Evolutionary conservation across 2,329 filamentous ascomycete species (phyloP).

Genomic region (Neofusicoccum sp.): DNA sequence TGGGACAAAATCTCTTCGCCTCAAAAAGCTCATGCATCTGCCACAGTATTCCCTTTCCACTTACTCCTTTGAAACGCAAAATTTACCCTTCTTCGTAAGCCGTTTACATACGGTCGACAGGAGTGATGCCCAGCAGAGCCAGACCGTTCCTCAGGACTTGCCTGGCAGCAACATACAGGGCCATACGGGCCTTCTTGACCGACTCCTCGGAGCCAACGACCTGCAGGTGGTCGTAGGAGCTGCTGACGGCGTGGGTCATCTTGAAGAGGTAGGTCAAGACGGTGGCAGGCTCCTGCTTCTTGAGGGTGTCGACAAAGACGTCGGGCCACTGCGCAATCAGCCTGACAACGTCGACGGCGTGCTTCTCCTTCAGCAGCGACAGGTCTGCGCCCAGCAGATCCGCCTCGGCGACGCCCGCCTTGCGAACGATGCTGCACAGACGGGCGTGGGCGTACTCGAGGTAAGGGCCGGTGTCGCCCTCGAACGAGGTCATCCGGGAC

Average conservation of each 20-base stretch:
- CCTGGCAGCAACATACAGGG: conserved; percentile 72
- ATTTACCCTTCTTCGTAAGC: neutral
- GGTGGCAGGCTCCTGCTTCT: conserved; percentile 74
- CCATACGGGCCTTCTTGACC: conserved; percentile 69
- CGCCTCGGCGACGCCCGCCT: conserved; percentile 48
- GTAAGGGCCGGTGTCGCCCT: conserved; percentile 82
- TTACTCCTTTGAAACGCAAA: neutral
- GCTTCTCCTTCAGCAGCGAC: conserved; percentile 66
- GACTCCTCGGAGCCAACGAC: conserved; percentile 77
- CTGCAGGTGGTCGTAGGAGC: conserved; percentile 77
- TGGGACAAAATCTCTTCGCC: neutral
- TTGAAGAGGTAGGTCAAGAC: conserved; percentile 75
- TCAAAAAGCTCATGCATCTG: neutral
- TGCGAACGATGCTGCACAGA: conserved; percentile 60
- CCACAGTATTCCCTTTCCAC: neutral
- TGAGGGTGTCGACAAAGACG: conserved; percentile 77
- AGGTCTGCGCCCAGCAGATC: conserved; percentile 65
- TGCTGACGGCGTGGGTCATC: conserved; percentile 78
- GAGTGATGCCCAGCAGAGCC: conserved; percentile 73
- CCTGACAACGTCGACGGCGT: conserved; percentile 71
- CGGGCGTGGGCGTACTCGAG: conserved; percentile 80
- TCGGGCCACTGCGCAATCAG: conserved; percentile 83
- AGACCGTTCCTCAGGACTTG: conserved; percentile 81
- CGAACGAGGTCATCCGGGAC: conserved; percentile 78
- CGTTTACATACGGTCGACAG: conserved; percentile 60